Conservation (phyloP, 306 rosid species). For the Lathyrus tuberosus region DNA sequence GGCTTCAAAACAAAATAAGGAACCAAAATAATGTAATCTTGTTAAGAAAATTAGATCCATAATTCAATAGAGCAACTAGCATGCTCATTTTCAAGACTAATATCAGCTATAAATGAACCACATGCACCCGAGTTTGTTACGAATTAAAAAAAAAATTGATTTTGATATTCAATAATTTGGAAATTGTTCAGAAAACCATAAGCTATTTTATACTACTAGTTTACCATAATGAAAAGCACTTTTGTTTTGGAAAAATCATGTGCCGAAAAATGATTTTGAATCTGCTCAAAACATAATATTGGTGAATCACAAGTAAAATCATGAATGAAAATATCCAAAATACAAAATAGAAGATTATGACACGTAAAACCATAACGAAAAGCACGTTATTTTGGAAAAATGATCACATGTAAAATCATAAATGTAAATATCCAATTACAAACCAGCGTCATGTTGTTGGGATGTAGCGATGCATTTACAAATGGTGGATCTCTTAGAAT, state of each 20-base stretch:
- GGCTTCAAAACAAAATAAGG: slow-evolving; percentile 47
- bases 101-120: no score
- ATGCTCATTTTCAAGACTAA: background rate
- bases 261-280: no score
- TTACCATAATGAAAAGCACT: no score
- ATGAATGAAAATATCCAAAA: no score
- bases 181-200: no score
- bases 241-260: no score
- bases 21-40: background rate
- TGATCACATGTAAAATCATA: slow-evolving; percentile 13
- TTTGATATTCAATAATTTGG: background rate
- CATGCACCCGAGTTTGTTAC: background rate
- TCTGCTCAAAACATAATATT: no score
- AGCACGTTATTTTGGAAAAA: background rate
- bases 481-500: slow-evolving; percentile 50
- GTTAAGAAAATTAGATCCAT: background rate
- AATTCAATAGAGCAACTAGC: no score
- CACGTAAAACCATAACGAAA: background rate
- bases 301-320: no score
- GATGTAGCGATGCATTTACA: slow-evolving; percentile 79
- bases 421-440: slow-evolving; percentile 40
- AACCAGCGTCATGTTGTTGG: slow-evolving; percentile 67
- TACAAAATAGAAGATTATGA: no score
- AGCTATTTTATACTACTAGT: no score
- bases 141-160: background rate